Conservation (phyloP, 192 early-diverging fungal genomes). For the Spinellus fusiger region DNA sequence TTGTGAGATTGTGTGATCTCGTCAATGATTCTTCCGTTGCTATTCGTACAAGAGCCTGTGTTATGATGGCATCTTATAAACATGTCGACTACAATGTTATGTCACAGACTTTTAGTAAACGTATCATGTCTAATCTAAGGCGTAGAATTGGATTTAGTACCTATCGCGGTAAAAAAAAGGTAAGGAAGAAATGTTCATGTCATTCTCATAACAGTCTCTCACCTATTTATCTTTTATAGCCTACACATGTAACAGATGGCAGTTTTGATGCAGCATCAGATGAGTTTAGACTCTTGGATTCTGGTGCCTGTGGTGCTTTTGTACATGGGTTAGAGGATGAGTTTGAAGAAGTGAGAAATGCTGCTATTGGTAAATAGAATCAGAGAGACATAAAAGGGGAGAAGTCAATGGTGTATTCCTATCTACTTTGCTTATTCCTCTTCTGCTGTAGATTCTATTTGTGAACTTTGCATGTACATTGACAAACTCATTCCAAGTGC, state of each 20-base stretch:
- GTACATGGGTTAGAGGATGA: slow-evolving; percentile 96
- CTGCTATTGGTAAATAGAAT: slow-evolving; percentile 67
- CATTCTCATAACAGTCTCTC: neutral
- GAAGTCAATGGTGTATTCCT: neutral
- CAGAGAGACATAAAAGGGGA: neutral
- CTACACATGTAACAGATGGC: slow-evolving; percentile 41
- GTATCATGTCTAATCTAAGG: slow-evolving; percentile 66
- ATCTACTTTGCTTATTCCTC: neutral
- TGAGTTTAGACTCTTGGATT: slow-evolving; percentile 66
- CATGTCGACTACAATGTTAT: slow-evolving; percentile 54
- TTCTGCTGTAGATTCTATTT: slow-evolving; percentile 62
- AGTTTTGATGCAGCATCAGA: slow-evolving; percentile 64
- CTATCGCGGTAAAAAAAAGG: neutral
- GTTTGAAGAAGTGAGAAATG: slow-evolving; percentile 79
- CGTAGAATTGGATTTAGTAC: slow-evolving; percentile 11
- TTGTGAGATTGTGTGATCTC: slow-evolving; percentile 78
- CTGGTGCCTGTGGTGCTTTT: slow-evolving; percentile 88
- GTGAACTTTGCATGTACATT: slow-evolving; percentile 68
- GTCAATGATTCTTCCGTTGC: slow-evolving; percentile 66
- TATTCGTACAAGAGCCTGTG: slow-evolving; percentile 70
- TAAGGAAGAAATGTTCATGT: neutral
- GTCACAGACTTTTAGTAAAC: slow-evolving; percentile 72
- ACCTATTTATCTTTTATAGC: neutral
- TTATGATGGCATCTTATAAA: slow-evolving; percentile 57
- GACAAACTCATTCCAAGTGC: slow-evolving; percentile 66